Evolutionary conservation across 306 rosid species (phyloP), one percentile per base, ranked within the genome.

Genomic region (Lagenaria siceraria): DNA sequence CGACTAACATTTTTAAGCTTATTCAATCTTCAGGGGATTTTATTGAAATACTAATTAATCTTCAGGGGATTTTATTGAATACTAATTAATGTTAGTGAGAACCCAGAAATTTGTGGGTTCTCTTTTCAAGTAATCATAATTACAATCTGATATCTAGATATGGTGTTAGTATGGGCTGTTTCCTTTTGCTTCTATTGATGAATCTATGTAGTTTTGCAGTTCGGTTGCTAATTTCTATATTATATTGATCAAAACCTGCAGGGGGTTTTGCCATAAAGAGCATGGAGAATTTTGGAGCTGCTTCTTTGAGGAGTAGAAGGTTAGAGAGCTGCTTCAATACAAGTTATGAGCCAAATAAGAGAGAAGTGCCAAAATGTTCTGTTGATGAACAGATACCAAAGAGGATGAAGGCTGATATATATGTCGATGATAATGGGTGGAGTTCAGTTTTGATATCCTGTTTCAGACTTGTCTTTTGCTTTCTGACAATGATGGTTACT

Each of bases 401-500:
- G 61, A 56, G 40, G 81, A 60, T 43, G 1, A 81, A 63, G 59
- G n/a, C 70, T 12, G 84, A 76, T 70, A 36, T 70, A 13, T 60
- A 65, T 78, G 18, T 24, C 14, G 85, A 89, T 48, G 85, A 81
- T 64, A 87, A 82, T 68, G 95, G 89, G 10, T 86, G 83, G 89
- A 62, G 77, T 75, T 80, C 86, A 3, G 27, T 66, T 5, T 73
- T 83, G 81, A 79, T 86, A 80, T 87, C 87, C 38, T 85, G 84
- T 81, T 75, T 84, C 51, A 87, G 85, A 85, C 84, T 87, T 80
- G 73, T 84, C 60, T 25, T 71, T 1, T 90, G 91, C 84, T 90
- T 87, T 77, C 49, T 86, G 49, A 74, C 83, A 7, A 86, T 86
- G 90, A 82, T 84, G 89, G 79, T 86, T 38, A 87, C 91, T 15